Conservation (phyloP, 352 stramenopile species). For the Phytophthora idaei region DNA sequence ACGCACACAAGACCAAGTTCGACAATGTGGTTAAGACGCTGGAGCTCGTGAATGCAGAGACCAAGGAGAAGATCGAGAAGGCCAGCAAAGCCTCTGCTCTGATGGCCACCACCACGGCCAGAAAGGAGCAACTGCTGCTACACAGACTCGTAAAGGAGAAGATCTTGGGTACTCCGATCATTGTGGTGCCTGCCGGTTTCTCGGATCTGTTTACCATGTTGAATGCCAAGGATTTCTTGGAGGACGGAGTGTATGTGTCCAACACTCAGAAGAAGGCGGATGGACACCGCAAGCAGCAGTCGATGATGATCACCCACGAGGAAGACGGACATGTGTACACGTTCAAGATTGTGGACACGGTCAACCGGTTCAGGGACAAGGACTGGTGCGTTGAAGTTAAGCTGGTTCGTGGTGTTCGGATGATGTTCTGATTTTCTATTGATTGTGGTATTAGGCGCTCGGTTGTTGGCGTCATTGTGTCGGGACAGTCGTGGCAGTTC, state of each 20-base stretch:
- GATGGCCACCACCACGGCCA: slow-evolving; percentile 39
- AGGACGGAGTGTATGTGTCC: slow-evolving; percentile 78
- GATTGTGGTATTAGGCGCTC: slow-evolving; percentile 58
- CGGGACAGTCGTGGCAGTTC: slow-evolving; percentile 92
- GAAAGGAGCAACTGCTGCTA: slow-evolving; percentile 76
- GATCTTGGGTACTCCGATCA: slow-evolving; percentile 88
- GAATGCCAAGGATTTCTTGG: slow-evolving; percentile 89
- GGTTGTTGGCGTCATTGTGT: slow-evolving; percentile 90
- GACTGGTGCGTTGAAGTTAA: slow-evolving; percentile 68
- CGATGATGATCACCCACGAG: slow-evolving; percentile 82
- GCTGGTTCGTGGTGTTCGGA: background rate
- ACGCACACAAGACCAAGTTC: slow-evolving; percentile 83
- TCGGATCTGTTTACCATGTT: slow-evolving; percentile 90
- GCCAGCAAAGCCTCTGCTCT: slow-evolving; percentile 70
- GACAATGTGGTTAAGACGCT: slow-evolving; percentile 83
- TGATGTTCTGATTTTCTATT: background rate
- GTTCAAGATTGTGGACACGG: slow-evolving; percentile 91
- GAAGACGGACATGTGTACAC: slow-evolving; percentile 82
- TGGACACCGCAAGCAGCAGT: slow-evolving; percentile 81
- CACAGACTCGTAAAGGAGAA: slow-evolving; percentile 75
- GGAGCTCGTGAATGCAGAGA: slow-evolving; percentile 82
- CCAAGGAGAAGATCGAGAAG: slow-evolving; percentile 89
- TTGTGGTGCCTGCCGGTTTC: slow-evolving; percentile 88
- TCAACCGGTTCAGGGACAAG: slow-evolving; percentile 83
- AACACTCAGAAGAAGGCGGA: slow-evolving; percentile 89